Base-by-base conservation (phyloP, 129 eudicot species). In the Lonicera japonica region DNA sequence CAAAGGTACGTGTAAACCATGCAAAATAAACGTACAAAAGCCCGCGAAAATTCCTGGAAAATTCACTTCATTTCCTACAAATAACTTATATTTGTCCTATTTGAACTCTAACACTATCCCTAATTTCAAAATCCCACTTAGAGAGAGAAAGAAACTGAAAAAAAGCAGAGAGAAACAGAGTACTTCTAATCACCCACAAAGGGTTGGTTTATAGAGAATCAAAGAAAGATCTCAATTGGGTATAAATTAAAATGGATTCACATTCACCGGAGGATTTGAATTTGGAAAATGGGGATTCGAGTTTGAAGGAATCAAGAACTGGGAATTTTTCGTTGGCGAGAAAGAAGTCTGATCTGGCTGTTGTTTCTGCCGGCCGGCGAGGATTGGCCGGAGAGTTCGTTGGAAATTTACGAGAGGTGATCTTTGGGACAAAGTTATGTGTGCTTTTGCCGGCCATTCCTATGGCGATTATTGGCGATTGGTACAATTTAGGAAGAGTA, bases 401-500 rank as follows among this genome's bases (percentile, higher is more conserved):
- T 9, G 70, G 72, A 1, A 91, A 91, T 76, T 61, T 91, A 21
- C 86, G 82, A 14, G 75, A 75, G 69, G 94, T 91, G 16, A 25
- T 87, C 3, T 52, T 91, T 24, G 97, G 86, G 24, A 91, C 97
- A 9, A 91, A 80, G 67, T 90, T 91, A 59, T 66, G 78, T 15
- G 56, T 87, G 68, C 77, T 91, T 17, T 87, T 84, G 55, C 76
- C 86, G 0, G 95, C 94, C 21, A 68, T 91, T 36, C 97, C 97
- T 0, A 63, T 80, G 67, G 95, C 87, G 50, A 61, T 90, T 61
- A 63, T 56, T 21, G 97, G 95, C 50, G 62, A 87, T 7, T 60
- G 24, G 55, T 68, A 64, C 29, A 15, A 60, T 46, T 74, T 83
- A 25, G 82, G 78, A 58, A 68, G 80, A 34, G 97, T 89, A 58